A percentile compares a stretch with the other conserved stretches of the same genome.
Conservation (phyloP, 495 filamentous ascomycete species). For the Penicillium robsamsonii region DNA sequence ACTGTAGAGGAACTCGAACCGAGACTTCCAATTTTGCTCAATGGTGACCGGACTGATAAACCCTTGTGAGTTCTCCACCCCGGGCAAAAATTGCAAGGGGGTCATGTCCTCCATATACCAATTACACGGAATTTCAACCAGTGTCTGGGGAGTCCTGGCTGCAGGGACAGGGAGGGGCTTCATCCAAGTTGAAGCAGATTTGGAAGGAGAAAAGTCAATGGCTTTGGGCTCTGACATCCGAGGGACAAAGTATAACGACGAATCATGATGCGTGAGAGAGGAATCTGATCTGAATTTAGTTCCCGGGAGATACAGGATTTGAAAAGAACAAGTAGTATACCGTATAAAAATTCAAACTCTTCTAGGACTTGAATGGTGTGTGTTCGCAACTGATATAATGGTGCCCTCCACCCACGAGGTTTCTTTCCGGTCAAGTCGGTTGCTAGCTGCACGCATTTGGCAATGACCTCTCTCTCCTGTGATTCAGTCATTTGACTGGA, state of each 20-base stretch:
- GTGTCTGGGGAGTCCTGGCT: constrained; percentile 26
- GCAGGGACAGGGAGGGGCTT: constrained; percentile 40
- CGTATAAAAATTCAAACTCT: constrained; percentile 55
- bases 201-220: constrained; percentile 48
- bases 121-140: constrained; percentile 55
- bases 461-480: constrained; percentile 59
- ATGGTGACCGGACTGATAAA: constrained; percentile 52
- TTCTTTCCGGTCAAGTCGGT: constrained; percentile 50
- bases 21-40: constrained; percentile 55
- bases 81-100: constrained; percentile 52
- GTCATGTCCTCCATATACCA: constrained; percentile 61
- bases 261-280: constrained; percentile 55
- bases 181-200: constrained; percentile 55
- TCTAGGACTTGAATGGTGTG: constrained; percentile 54
- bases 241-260: constrained; percentile 52
- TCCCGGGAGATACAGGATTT: background rate
- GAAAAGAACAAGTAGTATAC: constrained; percentile 17
- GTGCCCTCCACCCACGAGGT: constrained; percentile 57
- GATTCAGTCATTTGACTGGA: constrained; percentile 52
- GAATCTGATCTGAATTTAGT: constrained; percentile 35
- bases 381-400: constrained; percentile 57
- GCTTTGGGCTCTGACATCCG: constrained; percentile 44
- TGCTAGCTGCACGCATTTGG: constrained; percentile 51
- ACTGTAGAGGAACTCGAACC: constrained; percentile 41
- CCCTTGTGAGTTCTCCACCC: constrained; percentile 50